phyloP scores from a whole-genome alignment of 139 green algal species.

The Dunaliella sp. region DNA sequence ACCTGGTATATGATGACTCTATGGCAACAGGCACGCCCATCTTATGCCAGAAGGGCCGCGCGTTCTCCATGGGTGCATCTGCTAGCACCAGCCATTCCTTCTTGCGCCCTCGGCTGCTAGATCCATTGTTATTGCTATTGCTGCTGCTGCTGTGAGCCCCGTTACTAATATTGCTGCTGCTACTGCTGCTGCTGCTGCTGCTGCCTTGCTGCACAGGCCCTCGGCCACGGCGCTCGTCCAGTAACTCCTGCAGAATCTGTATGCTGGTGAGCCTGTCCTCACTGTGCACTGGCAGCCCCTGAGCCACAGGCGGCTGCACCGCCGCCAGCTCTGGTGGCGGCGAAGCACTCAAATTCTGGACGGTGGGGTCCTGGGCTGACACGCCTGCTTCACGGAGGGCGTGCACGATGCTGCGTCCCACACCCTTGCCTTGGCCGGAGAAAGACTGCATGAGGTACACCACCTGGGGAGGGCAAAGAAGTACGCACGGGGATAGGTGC shows the following conservation, averaged over 20 bases:
- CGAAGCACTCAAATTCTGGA: too few relatives aligned
- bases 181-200: background rate
- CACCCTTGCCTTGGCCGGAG: background rate
- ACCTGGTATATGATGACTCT: background rate
- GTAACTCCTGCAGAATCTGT: background rate
- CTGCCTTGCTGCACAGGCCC: background rate
- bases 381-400: background rate
- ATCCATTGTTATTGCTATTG: background rate
- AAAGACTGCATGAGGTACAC: background rate
- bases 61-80: background rate
- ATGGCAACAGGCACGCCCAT: constrained; percentile 7
- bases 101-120: background rate
- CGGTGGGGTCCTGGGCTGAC: background rate
- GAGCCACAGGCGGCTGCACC: background rate
- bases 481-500: too few relatives aligned
- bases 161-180: background rate
- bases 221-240: background rate
- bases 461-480: background rate
- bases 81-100: background rate
- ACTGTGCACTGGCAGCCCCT: too few relatives aligned
- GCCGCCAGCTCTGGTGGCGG: too few relatives aligned
- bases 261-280: background rate
- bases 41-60: background rate
- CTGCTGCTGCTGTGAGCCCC: background rate
- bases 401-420: background rate